A percentile compares a stretch with the other conserved stretches of the same genome.
Conservation (phyloP, 2,329 filamentous ascomycete species). For the Penicillium paneum region DNA sequence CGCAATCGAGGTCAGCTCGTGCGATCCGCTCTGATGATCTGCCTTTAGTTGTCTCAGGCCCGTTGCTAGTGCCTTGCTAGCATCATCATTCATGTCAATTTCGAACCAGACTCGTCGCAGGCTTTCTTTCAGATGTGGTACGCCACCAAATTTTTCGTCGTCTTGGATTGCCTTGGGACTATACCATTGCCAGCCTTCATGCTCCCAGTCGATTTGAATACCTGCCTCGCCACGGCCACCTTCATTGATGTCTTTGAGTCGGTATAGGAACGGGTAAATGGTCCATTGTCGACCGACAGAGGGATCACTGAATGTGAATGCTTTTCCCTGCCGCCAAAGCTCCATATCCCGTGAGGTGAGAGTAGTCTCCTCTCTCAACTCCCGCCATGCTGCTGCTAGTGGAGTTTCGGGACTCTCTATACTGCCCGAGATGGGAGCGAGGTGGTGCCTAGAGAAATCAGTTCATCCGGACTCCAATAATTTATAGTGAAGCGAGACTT, state of each 20-base stretch:
- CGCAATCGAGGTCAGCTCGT: constrained; percentile 56
- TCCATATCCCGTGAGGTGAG: constrained; percentile 49
- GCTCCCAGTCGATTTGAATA: constrained; percentile 62
- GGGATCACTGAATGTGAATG: constrained; percentile 56
- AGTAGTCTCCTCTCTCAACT: constrained; percentile 61
- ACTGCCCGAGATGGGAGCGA: constrained; percentile 61
- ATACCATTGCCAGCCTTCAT: constrained; percentile 58
- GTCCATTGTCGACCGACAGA: constrained; percentile 58
- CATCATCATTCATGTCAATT: constrained; percentile 47
- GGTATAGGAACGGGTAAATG: constrained; percentile 60
- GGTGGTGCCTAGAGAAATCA: constrained; percentile 45
- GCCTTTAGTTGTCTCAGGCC: constrained; percentile 52
- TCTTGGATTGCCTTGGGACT: constrained; percentile 52
- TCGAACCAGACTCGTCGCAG: constrained; percentile 60
- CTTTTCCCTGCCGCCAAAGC: constrained; percentile 57
- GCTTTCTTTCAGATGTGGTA: constrained; percentile 58
- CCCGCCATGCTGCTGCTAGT: constrained; percentile 58
- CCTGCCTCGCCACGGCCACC: constrained; percentile 40
- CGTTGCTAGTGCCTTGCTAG: constrained; percentile 46
- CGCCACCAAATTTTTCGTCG: constrained; percentile 49
- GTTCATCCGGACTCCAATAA: not conserved
- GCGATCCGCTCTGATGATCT: constrained; percentile 60
- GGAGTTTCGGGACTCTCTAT: constrained; percentile 57
- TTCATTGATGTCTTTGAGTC: constrained; percentile 38
- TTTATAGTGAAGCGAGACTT: not conserved